Evolutionary conservation across 192 early-diverging fungal genomes (phyloP).

Genomic region (Jimgerdemannia flammicorona): DNA sequence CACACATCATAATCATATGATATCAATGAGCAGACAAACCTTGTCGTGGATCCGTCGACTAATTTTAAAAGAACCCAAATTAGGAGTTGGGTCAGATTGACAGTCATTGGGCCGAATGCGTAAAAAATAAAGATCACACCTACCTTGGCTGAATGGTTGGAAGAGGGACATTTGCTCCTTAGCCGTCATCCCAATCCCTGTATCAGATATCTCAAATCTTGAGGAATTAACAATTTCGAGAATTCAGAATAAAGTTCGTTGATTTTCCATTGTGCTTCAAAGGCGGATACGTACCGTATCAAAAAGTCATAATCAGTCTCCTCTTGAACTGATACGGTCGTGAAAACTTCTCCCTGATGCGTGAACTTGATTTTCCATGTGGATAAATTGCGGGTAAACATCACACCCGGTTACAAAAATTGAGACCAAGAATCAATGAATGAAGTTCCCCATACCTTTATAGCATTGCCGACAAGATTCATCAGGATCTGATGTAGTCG

Average conservation of each 20-base stretch:
- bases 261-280: not conserved
- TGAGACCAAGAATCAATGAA: not conserved
- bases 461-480: not conserved
- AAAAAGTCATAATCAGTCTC: not conserved
- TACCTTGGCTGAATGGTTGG: not conserved
- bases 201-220: not conserved
- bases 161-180: not conserved
- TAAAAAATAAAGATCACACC: not conserved
- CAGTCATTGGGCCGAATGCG: not conserved
- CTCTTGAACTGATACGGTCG: not conserved
- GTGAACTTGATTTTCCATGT: not conserved
- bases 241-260: not conserved
- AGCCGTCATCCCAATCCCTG: not conserved
- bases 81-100: not conserved
- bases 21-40: not conserved
- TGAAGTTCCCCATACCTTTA: not conserved
- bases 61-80: not conserved
- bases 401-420: not conserved
- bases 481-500: not conserved
- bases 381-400: not conserved
- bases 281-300: not conserved
- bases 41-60: not conserved
- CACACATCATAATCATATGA: not conserved
- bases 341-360: not conserved
- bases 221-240: not conserved